A percentile compares a stretch with the other conserved stretches of the same genome.
phyloP scores from a whole-genome alignment of 768 basidiomycete species.

The Boletales sp. region DNA sequence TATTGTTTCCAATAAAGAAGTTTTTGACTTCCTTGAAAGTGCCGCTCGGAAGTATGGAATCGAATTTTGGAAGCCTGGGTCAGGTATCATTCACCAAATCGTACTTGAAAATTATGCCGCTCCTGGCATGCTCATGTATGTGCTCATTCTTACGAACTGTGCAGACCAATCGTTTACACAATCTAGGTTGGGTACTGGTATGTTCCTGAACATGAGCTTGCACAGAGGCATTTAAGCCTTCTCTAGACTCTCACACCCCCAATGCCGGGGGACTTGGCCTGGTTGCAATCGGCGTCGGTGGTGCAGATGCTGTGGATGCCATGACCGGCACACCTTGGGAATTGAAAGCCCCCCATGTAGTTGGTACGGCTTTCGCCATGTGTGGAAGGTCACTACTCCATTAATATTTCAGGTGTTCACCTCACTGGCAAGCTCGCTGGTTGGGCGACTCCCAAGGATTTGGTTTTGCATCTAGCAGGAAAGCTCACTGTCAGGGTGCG shows the following conservation, averaged over 20 bases:
- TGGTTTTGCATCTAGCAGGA: conserved; percentile 92
- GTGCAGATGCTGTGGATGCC: conserved; percentile 97
- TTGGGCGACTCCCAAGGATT: conserved; percentile 95
- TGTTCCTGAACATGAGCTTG: conserved; percentile 8
- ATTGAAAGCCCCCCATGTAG: conserved; percentile 83
- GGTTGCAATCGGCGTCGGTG: conserved; percentile 98
- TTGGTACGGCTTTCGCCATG: conserved; percentile 46
- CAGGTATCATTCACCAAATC: conserved; percentile 93
- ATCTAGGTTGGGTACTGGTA: conserved; percentile 78
- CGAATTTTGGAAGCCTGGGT: conserved; percentile 95
- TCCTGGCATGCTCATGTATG: conserved; percentile 88
- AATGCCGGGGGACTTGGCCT: conserved; percentile 96
- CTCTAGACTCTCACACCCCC: conserved; percentile 92
- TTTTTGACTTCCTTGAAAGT: conserved; percentile 95
- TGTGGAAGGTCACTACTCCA: background rate
- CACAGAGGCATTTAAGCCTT: background rate
- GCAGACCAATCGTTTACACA: conserved; percentile 1
- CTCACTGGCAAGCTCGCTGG: conserved; percentile 83
- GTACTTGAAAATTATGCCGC: conserved; percentile 98
- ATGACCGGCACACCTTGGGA: conserved; percentile 99
- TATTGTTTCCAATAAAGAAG: conserved; percentile 87
- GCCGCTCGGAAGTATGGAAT: conserved; percentile 90
- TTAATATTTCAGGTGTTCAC: conserved; percentile 60
- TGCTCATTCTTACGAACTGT: conserved; percentile 7
- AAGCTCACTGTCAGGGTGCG: conserved; percentile 88